These are phyloP conservation scores for Ceratocystis ficicola DNA, from an alignment of 2,329 filamentous ascomycete species.

Conservation along the genomic window DNA sequence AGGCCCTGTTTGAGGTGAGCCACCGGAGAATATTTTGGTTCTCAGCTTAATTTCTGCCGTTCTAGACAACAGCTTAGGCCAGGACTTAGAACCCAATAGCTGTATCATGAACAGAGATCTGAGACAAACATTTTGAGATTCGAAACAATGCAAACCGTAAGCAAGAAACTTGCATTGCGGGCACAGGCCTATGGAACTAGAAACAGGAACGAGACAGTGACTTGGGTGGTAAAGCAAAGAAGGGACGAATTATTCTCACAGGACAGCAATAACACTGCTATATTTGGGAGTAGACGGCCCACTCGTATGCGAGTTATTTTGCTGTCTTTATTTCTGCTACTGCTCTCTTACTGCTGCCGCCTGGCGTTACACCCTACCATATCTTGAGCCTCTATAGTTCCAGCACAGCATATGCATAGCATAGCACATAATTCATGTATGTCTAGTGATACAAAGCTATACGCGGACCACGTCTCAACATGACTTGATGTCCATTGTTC, in stretches of 20 bases:
- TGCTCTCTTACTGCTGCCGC: background rate
- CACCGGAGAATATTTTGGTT: background rate
- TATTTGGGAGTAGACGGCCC: background rate
- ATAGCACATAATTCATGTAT: background rate
- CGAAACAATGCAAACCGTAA: conserved; percentile 5
- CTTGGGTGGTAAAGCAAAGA: conserved; percentile 1
- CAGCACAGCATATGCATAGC: background rate
- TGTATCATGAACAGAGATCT: conserved; percentile 7
- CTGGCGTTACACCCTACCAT: no score
- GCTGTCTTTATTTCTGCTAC: background rate
- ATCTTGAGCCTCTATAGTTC: no score
- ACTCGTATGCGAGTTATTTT: background rate
- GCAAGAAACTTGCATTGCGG: background rate
- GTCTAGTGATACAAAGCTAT: background rate
- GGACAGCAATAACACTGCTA: background rate
- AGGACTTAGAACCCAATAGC: background rate
- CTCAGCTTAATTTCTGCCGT: background rate
- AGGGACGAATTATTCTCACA: background rate
- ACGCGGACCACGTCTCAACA: background rate
- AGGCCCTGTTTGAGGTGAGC: conserved; percentile 6
- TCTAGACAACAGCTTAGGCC: background rate
- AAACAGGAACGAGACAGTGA: background rate
- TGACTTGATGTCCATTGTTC: background rate
- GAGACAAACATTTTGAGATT: conserved; percentile 10
- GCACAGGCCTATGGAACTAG: background rate